Base-by-base conservation (phyloP, 768 basidiomycete genomes). In the Podaxis mareebaensis region DNA sequence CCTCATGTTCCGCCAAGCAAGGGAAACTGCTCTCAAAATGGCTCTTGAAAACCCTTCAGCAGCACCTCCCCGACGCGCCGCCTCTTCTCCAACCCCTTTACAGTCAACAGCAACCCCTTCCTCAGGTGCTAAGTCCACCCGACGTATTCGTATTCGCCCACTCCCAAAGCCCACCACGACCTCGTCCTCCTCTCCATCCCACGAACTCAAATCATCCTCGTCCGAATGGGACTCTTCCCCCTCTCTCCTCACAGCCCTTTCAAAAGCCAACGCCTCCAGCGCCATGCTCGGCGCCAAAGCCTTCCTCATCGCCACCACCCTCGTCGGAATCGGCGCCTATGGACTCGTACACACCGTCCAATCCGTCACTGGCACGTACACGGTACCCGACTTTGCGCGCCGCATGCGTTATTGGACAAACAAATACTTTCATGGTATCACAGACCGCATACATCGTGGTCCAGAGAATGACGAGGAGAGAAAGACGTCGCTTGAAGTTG, bases 261-360 rank as follows among this genome's bases (percentile, higher is more conserved):
- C 78, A 0, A 70, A 67, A n/a, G 66, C 74, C 58, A 71, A 75
- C 40, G 81, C 82, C 67, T 84, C 83, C 51, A 83, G 79, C 0
- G 82, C 82, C 0, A 61, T 89, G 2, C 81, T 86, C 66, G 81
- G 83, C 1, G 75, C 83, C 4, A 89, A 88, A 66, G 90, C 90
- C 0, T 85, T 92, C 44, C 77, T 81, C 2, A 79, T 90, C 46
- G 88, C 90, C 3, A 91, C 90, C 0, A 68, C 81, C 10, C 68
- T 89, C 38, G 89, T 91, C 26, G 67, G 79, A 0, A 72, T 79
- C 3, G 77, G 82, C 26, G 88, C 83, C 0, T 71, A 77, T 4
- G 75, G 71, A 0, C 71, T 83, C 4, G 74, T 85, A 2, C 80
- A 76, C 67, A 80, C 81, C 1, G 78, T 90, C 30, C 83, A 85